phyloP scores from a whole-genome alignment of 1,284 basidiomycete genomes.

The Leccinum ponderosum region DNA sequence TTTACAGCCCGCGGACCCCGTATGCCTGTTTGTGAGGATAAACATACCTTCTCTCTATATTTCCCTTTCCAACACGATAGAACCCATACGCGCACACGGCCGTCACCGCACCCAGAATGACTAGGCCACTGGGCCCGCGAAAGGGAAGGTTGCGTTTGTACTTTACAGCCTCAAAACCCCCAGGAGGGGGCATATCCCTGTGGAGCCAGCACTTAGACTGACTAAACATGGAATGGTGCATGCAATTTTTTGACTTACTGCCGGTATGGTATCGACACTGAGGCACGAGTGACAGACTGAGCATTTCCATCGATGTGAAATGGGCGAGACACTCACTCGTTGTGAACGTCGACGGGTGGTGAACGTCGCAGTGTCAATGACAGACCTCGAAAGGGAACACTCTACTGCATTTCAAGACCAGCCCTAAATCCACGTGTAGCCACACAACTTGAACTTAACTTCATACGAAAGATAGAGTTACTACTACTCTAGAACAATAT shows the following conservation, averaged over 20 bases:
- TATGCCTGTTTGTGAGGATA: slow-evolving; percentile 27
- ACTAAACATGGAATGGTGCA: slow-evolving; percentile 15
- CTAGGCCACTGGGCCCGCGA: slow-evolving; percentile 87
- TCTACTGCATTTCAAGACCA: slow-evolving; percentile 12
- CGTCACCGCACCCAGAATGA: slow-evolving; percentile 83
- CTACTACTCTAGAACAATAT: background rate
- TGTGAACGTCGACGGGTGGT: background rate
- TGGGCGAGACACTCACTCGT: slow-evolving; percentile 21
- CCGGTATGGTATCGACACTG: slow-evolving; percentile 67
- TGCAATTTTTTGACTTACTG: slow-evolving; percentile 48
- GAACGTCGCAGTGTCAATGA: slow-evolving; percentile 3
- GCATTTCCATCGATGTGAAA: background rate
- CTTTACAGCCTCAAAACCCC: slow-evolving; percentile 91
- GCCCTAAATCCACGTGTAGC: slow-evolving; percentile 27
- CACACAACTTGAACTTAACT: slow-evolving; percentile 7
- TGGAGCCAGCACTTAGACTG: slow-evolving; percentile 11
- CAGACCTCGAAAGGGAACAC: slow-evolving; percentile 2
- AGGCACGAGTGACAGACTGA: background rate
- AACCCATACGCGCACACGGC: slow-evolving; percentile 91
- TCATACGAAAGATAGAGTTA: background rate
- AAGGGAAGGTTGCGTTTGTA: slow-evolving; percentile 97
- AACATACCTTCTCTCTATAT: slow-evolving; percentile 89
- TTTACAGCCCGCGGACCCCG: slow-evolving; percentile 60
- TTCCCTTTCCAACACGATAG: slow-evolving; percentile 88
- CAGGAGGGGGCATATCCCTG: slow-evolving; percentile 95